Evolutionary conservation across 345 rosid species (phyloP).

Genomic region (Pugionium cornutum): DNA sequence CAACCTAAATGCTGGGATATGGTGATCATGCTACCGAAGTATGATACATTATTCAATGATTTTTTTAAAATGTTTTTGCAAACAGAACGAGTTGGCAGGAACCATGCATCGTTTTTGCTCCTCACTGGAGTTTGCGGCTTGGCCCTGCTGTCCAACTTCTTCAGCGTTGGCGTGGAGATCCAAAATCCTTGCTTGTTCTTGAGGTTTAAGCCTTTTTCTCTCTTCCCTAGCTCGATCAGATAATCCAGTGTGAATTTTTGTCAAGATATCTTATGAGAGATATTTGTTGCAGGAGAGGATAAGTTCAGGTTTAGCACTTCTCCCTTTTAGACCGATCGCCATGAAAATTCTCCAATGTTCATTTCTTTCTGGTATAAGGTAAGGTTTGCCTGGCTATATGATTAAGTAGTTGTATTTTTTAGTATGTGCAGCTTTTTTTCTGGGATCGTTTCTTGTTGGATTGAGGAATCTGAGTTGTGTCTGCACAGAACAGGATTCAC

Average conservation of each 20-base stretch:
- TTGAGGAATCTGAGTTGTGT: slow-evolving; percentile 6
- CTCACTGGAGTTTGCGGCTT: slow-evolving; percentile 81
- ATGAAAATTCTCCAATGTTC: slow-evolving; percentile 90
- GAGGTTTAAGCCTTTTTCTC: slow-evolving; percentile 52
- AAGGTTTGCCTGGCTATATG: slow-evolving; percentile 22
- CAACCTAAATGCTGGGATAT: not conserved
- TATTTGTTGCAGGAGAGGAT: slow-evolving; percentile 55
- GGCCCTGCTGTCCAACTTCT: slow-evolving; percentile 83
- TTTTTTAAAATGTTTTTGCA: slow-evolving; percentile 25
- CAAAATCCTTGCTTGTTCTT: slow-evolving; percentile 67
- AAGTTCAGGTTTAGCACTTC: slow-evolving; percentile 61
- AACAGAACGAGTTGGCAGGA: slow-evolving; percentile 79
- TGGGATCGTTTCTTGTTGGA: slow-evolving; percentile 8
- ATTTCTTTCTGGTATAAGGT: slow-evolving; percentile 77
- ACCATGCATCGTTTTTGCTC: slow-evolving; percentile 71
- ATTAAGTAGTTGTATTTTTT: not conserved
- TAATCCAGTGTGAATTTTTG: slow-evolving; percentile 13
- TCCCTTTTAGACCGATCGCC: slow-evolving; percentile 67
- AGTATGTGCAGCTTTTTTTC: not conserved
- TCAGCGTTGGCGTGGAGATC: slow-evolving; percentile 69
- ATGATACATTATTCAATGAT: not conserved
- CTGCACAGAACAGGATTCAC: not conserved
- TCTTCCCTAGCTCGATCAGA: not conserved
- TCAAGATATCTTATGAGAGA: slow-evolving; percentile 20
- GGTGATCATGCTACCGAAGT: not conserved